Evolutionary conservation across 176 grass and related monocot species (phyloP), one percentile per base, ranked within the genome.

Genomic region (Themeda triandra): DNA sequence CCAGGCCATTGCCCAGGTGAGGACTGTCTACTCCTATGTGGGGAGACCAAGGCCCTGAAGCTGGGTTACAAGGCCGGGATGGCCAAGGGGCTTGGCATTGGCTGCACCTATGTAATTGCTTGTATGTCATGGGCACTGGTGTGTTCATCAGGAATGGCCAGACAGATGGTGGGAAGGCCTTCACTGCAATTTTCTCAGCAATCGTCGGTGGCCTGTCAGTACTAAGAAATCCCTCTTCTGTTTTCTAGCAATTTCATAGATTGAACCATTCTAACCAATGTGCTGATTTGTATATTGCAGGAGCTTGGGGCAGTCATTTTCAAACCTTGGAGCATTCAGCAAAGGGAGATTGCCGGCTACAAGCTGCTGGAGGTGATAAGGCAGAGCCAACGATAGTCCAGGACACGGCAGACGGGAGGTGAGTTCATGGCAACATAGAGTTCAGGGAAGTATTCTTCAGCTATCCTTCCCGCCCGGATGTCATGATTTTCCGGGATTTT

Each of bases 71-170:
- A 92, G 82, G 93, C 88, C 7, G 95, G 95, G 37, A 88, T 98
- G 86, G 92, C 95, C 4, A 98, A 98, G 69, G 95, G 95, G 8
- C 84, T 98, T 0, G 95, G 95, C 69, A 84, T 98, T 69, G 95
- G 95, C 13, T 92, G 92, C 17, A 95, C 95, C 5, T 98, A 98
- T 12, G 93, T 91, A 59, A 98, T 94, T 32, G 95, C 93, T 44
- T 98, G 93, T 89, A 95, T 94, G 88, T 98, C 92, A 31, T 98
- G 93, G 90, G 95, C 95, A 1, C 77, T 98, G 19, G 92, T 98
- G 30, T 93, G 63, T 94, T 98, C 79, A 92, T 98, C 75, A 51
- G 95, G 32, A 91, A 89, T 25, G 87, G 89, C 10, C 92, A 95
- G 82, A 95, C 95, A 0, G 91, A 98, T 73, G 95, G 95, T 32